Percentiles rank a stretch among this genome's conserved stretches.
These are phyloP conservation scores for Sphaerulina populicola DNA, from an alignment of 2,329 filamentous ascomycete species.

Conservation along the genomic window DNA sequence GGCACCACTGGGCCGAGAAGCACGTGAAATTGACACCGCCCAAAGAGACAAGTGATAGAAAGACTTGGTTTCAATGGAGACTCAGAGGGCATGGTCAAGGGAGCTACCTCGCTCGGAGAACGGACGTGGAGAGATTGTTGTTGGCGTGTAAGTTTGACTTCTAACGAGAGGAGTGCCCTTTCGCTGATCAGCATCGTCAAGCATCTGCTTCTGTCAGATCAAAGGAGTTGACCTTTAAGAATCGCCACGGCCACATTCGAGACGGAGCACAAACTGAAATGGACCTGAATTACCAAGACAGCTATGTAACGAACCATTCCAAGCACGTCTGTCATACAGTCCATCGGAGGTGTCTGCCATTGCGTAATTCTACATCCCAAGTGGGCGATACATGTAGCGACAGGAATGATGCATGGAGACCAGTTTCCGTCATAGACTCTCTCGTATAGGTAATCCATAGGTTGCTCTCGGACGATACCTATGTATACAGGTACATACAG, in stretches of 20 bases:
- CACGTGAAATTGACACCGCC: not conserved
- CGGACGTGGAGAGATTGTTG: not conserved
- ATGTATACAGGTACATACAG: too few species aligned
- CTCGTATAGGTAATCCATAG: too few species aligned
- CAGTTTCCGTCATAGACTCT: too few species aligned
- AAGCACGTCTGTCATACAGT: not conserved
- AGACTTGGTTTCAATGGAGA: not conserved
- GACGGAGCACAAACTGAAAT: constrained; percentile 3
- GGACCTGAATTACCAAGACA: not conserved
- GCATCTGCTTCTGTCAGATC: not conserved
- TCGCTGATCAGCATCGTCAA: not conserved
- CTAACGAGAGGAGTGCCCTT: too few species aligned
- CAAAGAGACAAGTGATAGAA: not conserved
- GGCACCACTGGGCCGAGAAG: not conserved
- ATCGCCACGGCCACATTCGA: constrained; percentile 3
- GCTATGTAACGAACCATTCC: not conserved
- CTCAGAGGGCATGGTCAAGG: not conserved
- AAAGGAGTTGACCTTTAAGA: not conserved
- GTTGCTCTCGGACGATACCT: too few species aligned
- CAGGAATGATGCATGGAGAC: too few species aligned
- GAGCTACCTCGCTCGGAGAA: not conserved
- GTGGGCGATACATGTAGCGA: too few species aligned
- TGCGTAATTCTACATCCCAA: not conserved
- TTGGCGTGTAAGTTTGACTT: too few species aligned
- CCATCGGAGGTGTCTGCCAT: not conserved